Base-by-base conservation (phyloP, 192 early-diverging fungal genomes). In the Umbelopsis ramanniana region DNA sequence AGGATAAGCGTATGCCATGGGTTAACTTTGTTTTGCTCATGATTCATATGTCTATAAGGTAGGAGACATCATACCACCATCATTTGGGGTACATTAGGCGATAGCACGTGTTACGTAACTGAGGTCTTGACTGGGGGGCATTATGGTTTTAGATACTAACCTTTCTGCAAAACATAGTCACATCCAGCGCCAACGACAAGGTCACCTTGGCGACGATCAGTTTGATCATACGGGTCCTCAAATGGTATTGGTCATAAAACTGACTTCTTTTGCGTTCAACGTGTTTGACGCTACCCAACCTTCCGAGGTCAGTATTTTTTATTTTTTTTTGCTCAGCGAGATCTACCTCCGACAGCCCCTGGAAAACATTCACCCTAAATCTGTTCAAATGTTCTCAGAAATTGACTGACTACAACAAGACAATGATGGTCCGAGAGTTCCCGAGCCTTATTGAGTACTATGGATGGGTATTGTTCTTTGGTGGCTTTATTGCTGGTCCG, bases 241-340 rank as follows among this genome's bases (percentile, higher is more conserved):
- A 79, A 99, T 99, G 97, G 87, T 97, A 24, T 81, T 96, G 57
- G 91, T 95, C n/a, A 96, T 97, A 70, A 97, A 97, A 74, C 76
- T 95, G 47, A 93, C 95, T 21, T 90, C 91, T 11, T 94, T 93
- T 82, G 95, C 94, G 0, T 98, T 92, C 81, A 89, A 88, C 55
- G 87, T 94, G 12, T 83, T 88, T 72, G 96, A 98, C 73, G 95
- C 57, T 19, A 63, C 29, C 8, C 33, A 33, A 14, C 57, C 57
- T 0, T 19, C 26, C 17, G 57, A 63, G 33, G 57, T 63, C 17
- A 63, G 48, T 50, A 1, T 50, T 17, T 3, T 50, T 21, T 5
- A 12, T 17, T 46, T 17, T 10, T 46, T 19, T 6, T 19, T 9
- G n/a, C 15, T 17, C 10, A 50, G 19, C 15, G 7, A n/a, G 48